phyloP scores from a whole-genome alignment of 139 green algal species.

The Diplosphaera chodatii region DNA sequence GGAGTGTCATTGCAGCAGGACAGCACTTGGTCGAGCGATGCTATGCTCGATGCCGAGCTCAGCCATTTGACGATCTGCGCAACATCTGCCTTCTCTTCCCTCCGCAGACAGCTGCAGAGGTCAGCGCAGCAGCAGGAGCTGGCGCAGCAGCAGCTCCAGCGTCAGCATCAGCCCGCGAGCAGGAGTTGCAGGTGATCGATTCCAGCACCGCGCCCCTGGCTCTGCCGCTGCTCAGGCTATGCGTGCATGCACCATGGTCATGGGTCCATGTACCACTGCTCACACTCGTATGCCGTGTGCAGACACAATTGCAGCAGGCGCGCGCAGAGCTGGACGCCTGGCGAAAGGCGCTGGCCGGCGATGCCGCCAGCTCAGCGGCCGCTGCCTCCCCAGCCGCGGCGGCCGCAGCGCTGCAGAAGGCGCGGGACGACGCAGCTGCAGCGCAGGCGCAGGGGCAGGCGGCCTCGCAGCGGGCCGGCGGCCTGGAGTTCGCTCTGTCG shows the following conservation, averaged over 20 bases:
- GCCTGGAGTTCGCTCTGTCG: constrained; percentile 38
- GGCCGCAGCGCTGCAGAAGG: not conserved
- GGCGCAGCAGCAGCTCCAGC: not conserved
- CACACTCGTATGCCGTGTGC: no score
- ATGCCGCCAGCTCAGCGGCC: not conserved
- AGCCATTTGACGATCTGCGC: no score
- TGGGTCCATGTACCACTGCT: no score
- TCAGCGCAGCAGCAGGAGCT: not conserved
- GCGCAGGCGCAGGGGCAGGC: constrained; percentile 17
- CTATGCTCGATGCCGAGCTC: no score
- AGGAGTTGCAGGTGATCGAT: not conserved
- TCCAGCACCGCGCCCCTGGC: not conserved
- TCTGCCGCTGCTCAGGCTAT: not conserved
- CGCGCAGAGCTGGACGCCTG: not conserved
- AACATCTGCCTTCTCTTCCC: no score
- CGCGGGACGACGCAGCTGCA: constrained; percentile 3
- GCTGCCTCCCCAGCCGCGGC: not conserved
- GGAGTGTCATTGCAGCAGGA: no score
- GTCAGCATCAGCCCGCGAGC: not conserved
- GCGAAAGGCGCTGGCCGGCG: not conserved
- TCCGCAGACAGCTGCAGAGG: not conserved
- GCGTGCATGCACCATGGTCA: no score
- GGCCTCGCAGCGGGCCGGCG: constrained; percentile 11
- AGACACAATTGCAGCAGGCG: not conserved
- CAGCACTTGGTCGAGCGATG: no score